Conservation (phyloP, 106 monocot species). For the Dendrobium chrysotoxum region DNA sequence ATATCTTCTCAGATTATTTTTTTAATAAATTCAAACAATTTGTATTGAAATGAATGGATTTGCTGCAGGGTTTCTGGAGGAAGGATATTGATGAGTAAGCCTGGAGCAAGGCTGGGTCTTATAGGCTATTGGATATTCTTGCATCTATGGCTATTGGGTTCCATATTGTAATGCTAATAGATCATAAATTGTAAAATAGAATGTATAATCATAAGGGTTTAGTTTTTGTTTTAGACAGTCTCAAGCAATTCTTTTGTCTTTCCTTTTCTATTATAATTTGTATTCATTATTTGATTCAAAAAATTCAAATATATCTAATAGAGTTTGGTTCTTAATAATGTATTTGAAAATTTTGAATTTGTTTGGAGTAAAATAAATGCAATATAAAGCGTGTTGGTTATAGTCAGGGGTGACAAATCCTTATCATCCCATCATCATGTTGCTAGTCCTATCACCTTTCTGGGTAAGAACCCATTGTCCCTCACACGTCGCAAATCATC, state of each 20-base stretch:
- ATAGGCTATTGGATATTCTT: constrained; percentile 74
- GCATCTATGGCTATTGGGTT: constrained; percentile 80
- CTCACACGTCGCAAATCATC: too few species aligned
- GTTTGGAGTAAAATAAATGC: too few species aligned
- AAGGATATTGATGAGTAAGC: constrained; percentile 64
- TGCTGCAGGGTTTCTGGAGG: constrained; percentile 85
- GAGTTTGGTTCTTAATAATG: too few species aligned
- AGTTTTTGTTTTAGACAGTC: neutral
- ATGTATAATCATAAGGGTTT: constrained; percentile 15
- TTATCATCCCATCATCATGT: too few species aligned
- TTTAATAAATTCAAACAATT: neutral
- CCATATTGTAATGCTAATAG: constrained; percentile 38
- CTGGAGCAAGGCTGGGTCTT: constrained; percentile 71
- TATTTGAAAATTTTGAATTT: too few species aligned
- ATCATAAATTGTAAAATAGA: constrained; percentile 35
- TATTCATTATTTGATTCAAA: neutral
- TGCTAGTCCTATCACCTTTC: too few species aligned
- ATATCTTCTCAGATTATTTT: too few species aligned
- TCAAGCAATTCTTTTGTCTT: neutral
- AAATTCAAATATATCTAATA: too few species aligned
- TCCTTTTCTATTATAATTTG: neutral
- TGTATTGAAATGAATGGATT: neutral
- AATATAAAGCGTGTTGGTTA: too few species aligned
- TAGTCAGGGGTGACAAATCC: too few species aligned
- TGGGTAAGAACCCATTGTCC: too few species aligned